Conservation (phyloP, 2,329 filamentous ascomycete genomes). For the Xylaria sp. region DNA sequence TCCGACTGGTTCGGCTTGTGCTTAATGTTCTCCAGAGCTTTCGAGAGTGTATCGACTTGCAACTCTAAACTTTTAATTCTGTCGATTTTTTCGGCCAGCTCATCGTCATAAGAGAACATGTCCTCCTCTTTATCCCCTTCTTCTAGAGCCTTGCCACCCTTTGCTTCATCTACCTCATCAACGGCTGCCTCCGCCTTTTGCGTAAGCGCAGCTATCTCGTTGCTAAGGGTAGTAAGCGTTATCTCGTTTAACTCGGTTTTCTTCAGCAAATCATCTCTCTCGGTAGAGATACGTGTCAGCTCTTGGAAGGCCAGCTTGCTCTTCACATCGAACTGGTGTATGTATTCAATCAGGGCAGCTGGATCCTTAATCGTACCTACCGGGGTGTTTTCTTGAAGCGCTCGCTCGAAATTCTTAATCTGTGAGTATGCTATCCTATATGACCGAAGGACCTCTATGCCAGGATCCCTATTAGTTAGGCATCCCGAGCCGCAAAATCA, state of each 20-base stretch:
- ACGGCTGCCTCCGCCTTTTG: conserved; percentile 44
- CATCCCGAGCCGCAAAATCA: not conserved
- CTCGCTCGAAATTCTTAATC: conserved; percentile 92
- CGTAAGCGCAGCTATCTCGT: conserved; percentile 62
- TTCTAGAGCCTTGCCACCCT: conserved; percentile 25
- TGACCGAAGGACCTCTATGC: conserved; percentile 80
- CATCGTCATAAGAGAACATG: conserved; percentile 91
- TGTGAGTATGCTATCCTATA: conserved; percentile 91
- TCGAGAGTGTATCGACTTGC: conserved; percentile 71
- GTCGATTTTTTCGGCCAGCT: conserved; percentile 71
- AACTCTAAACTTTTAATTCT: conserved; percentile 73
- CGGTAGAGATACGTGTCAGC: conserved; percentile 81
- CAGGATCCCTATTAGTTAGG: conserved; percentile 12
- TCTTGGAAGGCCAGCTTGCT: conserved; percentile 94
- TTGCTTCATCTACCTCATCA: conserved; percentile 21
- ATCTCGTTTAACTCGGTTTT: conserved; percentile 73
- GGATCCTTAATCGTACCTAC: conserved; percentile 88
- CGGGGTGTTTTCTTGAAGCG: conserved; percentile 89
- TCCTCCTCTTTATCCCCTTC: conserved; percentile 61
- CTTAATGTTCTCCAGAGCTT: conserved; percentile 60
- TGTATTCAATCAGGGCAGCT: conserved; percentile 82
- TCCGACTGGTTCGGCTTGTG: conserved; percentile 56
- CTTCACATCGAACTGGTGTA: conserved; percentile 84
- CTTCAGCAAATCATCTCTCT: conserved; percentile 80
- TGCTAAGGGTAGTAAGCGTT: conserved; percentile 63